Conservation (phyloP, 805 yeast genomes). For the Wickerhamomyces chambardii region DNA sequence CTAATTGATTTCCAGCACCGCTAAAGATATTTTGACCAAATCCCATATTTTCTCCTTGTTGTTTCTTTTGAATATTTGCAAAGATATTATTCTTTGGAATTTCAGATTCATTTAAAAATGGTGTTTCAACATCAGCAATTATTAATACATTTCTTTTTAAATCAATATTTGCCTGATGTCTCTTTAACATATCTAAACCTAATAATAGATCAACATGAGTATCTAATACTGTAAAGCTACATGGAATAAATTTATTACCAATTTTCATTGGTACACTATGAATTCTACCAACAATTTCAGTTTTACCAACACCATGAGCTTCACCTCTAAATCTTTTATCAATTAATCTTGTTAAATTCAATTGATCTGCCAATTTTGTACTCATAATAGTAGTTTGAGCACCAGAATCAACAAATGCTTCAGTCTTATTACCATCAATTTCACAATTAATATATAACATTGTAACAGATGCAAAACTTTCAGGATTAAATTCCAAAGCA, state of each 20-base stretch:
- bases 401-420: slow-evolving; percentile 95
- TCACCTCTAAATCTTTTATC: slow-evolving; percentile 76
- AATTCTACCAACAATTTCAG: slow-evolving; percentile 70
- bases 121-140: slow-evolving; percentile 66
- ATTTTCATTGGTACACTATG: slow-evolving; percentile 84
- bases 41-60: background rate
- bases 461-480: slow-evolving; percentile 69
- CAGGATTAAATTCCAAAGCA: slow-evolving; percentile 88
- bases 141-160: slow-evolving; percentile 53
- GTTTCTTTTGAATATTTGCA: slow-evolving; percentile 1
- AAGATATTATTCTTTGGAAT: slow-evolving; percentile 33
- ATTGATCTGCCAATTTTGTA: slow-evolving; percentile 62
- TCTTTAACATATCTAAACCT: slow-evolving; percentile 86
- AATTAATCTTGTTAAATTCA: slow-evolving; percentile 62
- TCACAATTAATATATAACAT: slow-evolving; percentile 78
- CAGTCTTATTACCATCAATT: slow-evolving; percentile 72
- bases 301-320: slow-evolving; percentile 87
- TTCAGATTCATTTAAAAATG: slow-evolving; percentile 67
- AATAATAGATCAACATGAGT: slow-evolving; percentile 64
- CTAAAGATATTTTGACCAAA: too few species aligned
- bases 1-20: background rate
- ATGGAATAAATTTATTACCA: slow-evolving; percentile 54
- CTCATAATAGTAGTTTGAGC: slow-evolving; percentile 87
- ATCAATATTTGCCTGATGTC: slow-evolving; percentile 81
- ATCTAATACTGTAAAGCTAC: slow-evolving; percentile 67